Conservation (phyloP, 441 rosid species). For the Arabidopsis hybrid region DNA sequence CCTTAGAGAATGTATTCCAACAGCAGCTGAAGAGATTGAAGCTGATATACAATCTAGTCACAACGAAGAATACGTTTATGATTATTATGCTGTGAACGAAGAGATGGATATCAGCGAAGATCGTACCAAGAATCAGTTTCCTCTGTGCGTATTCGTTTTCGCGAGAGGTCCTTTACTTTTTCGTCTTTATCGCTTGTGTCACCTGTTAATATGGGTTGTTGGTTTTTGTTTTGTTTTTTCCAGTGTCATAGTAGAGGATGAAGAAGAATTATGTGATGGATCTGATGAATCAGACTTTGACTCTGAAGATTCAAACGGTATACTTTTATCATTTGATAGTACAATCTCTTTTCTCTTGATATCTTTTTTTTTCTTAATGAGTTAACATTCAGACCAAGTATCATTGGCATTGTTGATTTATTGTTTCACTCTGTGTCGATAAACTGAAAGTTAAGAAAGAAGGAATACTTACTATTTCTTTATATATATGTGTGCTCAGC, state of each 20-base stretch:
- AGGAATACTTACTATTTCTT: background rate
- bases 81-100: conserved; percentile 70
- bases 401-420: conserved; percentile 19
- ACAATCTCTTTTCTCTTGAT: background rate
- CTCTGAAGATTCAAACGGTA: conserved; percentile 95
- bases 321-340: background rate
- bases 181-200: background rate
- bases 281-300: conserved; percentile 76
- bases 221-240: background rate
- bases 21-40: conserved; percentile 83
- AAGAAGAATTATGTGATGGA: conserved; percentile 78
- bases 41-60: conserved; percentile 53
- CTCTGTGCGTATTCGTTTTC: conserved; percentile 58
- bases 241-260: conserved; percentile 82
- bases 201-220: conserved; percentile 31
- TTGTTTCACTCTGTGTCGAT: background rate
- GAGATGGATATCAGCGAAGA: conserved; percentile 53
- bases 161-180: background rate
- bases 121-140: conserved; percentile 52
- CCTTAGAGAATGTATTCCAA: conserved; percentile 76
- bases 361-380: background rate
- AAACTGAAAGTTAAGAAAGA: conserved; percentile 3
- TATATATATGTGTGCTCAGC: conserved; percentile 52
- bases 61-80: conserved; percentile 77
- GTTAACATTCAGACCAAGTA: background rate